Evolutionary conservation across 495 filamentous ascomycete species (phyloP).

Genomic region (Aspergillus nanangensis): DNA sequence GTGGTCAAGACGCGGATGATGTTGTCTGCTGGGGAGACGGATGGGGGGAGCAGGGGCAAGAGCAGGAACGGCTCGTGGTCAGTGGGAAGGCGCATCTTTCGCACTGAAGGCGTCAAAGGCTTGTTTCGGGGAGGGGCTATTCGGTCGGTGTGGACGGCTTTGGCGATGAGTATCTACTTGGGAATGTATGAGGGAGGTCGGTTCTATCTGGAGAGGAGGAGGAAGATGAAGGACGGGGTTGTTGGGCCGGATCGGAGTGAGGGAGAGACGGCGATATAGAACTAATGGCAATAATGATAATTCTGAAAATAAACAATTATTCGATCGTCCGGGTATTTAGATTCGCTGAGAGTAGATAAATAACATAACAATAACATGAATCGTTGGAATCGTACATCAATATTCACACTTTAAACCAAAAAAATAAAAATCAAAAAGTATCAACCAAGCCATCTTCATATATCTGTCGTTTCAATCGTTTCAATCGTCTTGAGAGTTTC

Average conservation of each 20-base stretch:
- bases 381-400: not conserved
- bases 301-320: too few species aligned
- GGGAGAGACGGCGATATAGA: not conserved
- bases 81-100: conserved; percentile 58
- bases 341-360: too few species aligned
- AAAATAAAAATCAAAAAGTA: too few species aligned
- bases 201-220: conserved; percentile 57
- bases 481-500: conserved; percentile 13
- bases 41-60: conserved; percentile 13
- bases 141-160: conserved; percentile 72
- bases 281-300: not conserved
- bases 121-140: conserved; percentile 74
- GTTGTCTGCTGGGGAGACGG: conserved; percentile 43
- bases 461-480: conserved; percentile 18
- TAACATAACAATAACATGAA: too few species aligned
- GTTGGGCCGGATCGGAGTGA: not conserved
- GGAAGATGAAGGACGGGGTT: conserved; percentile 3
- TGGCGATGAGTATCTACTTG: conserved; percentile 80
- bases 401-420: not conserved
- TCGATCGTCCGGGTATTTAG: too few species aligned
- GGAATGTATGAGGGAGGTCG: conserved; percentile 80
- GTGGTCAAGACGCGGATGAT: conserved; percentile 81
- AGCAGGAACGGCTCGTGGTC: conserved; percentile 26
- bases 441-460: too few species aligned
- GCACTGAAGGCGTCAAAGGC: conserved; percentile 61